phyloP scores from a whole-genome alignment of 2,329 filamentous ascomycete species.

The Diaporthe citrichinensis region DNA sequence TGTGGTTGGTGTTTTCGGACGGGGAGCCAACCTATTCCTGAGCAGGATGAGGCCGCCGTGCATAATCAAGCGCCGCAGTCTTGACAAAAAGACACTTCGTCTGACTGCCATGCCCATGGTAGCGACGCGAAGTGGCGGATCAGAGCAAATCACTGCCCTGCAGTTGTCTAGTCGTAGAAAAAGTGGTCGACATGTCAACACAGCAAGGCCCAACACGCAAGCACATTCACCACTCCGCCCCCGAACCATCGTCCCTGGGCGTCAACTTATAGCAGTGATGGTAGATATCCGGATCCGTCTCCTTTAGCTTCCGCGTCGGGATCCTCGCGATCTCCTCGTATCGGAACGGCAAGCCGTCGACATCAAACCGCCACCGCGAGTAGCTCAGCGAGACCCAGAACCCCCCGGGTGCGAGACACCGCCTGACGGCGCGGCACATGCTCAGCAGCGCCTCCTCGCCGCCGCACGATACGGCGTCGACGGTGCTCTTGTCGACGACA shows the following conservation, averaged over 20 bases:
- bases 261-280: conserved; percentile 61
- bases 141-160: background rate
- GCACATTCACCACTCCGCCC: background rate
- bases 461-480: conserved; percentile 63
- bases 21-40: background rate
- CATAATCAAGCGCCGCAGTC: no score
- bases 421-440: conserved; percentile 56
- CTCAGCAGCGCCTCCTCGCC: conserved; percentile 53
- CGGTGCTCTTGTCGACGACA: conserved; percentile 65
- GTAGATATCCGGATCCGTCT: conserved; percentile 62
- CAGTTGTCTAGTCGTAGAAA: background rate
- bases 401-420: conserved; percentile 53
- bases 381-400: conserved; percentile 65
- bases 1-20: background rate
- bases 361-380: conserved; percentile 57
- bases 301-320: conserved; percentile 55
- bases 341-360: conserved; percentile 56
- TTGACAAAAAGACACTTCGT: no score
- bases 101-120: background rate
- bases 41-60: background rate
- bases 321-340: conserved; percentile 59
- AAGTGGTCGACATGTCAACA: background rate
- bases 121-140: background rate
- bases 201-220: background rate
- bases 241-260: conserved; percentile 43